Conservation (phyloP, 805 yeast genomes). For the Starmerella etchellsii region DNA sequence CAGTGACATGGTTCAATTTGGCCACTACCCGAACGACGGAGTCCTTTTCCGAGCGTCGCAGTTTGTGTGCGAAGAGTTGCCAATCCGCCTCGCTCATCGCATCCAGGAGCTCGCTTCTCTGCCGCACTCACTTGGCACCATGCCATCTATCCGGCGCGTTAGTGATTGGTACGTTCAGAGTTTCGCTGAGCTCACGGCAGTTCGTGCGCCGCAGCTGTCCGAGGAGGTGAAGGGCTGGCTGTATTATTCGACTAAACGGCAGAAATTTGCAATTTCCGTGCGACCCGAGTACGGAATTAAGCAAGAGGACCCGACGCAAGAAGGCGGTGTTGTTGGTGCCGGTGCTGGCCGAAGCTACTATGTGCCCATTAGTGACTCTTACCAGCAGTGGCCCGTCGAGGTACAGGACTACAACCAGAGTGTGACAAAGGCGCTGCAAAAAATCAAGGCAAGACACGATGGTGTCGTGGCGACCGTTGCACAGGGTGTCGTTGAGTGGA, state of each 20-base stretch:
- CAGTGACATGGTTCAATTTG: slow-evolving; percentile 85
- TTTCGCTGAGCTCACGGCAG: slow-evolving; percentile 58
- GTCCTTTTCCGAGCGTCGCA: slow-evolving; percentile 70
- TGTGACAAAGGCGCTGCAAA: slow-evolving; percentile 53
- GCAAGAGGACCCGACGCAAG: slow-evolving; percentile 19
- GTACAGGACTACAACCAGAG: slow-evolving; percentile 55
- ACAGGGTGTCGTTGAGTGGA: slow-evolving; percentile 87
- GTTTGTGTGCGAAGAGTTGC: slow-evolving; percentile 74
- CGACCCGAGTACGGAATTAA: slow-evolving; percentile 25
- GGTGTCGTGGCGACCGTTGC: slow-evolving; percentile 89
- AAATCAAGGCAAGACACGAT: slow-evolving; percentile 74
- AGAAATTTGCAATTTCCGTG: slow-evolving; percentile 14
- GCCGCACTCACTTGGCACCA: slow-evolving; percentile 58
- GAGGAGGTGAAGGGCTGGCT: slow-evolving; percentile 27
- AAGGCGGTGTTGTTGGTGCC: not conserved
- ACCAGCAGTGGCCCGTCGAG: slow-evolving; percentile 60
- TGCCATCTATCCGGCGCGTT: slow-evolving; percentile 65
- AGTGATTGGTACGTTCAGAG: slow-evolving; percentile 85
- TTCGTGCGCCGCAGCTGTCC: slow-evolving; percentile 45
- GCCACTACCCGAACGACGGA: slow-evolving; percentile 66
- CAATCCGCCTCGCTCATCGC: slow-evolving; percentile 72
- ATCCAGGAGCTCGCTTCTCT: slow-evolving; percentile 72
- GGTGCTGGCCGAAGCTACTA: slow-evolving; percentile 33
- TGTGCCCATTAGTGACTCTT: slow-evolving; percentile 33
- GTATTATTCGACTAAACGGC: slow-evolving; percentile 19